Conservation (phyloP, 2,329 filamentous ascomycete genomes). For the Beauveria sp. region DNA sequence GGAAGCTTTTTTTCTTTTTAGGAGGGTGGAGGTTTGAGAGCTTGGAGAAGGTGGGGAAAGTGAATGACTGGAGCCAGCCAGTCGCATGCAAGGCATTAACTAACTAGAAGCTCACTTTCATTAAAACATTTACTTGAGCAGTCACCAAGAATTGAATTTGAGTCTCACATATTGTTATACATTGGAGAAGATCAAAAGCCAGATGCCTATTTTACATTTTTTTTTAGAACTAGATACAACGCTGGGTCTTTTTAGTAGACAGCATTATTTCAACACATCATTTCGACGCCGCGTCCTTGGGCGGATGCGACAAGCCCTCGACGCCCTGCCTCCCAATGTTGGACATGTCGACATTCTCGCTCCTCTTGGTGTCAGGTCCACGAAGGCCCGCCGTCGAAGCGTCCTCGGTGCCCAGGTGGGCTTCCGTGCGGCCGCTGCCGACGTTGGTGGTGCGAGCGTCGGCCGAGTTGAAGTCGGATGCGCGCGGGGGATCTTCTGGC, state of each 20-base stretch:
- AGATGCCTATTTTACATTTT: background rate
- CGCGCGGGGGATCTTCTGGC: slow-evolving; percentile 66
- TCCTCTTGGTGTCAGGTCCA: slow-evolving; percentile 48
- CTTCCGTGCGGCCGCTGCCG: slow-evolving; percentile 51
- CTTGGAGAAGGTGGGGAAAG: background rate
- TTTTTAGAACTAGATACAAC: background rate
- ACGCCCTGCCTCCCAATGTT: slow-evolving; percentile 56
- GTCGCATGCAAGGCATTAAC: background rate
- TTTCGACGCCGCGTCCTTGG: slow-evolving; percentile 8
- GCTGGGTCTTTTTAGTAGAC: background rate
- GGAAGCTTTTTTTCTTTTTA: background rate
- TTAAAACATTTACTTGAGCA: too few relatives aligned
- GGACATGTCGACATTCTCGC: slow-evolving; percentile 47
- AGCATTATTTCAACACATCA: background rate
- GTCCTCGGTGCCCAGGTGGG: slow-evolving; percentile 43
- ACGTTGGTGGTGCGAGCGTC: slow-evolving; percentile 64
- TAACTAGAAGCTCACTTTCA: background rate
- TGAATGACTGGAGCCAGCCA: background rate
- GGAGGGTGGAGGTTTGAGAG: background rate
- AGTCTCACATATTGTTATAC: too few relatives aligned
- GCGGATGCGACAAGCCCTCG: slow-evolving; percentile 37
- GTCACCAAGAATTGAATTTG: too few relatives aligned
- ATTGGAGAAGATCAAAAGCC: background rate
- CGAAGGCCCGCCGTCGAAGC: slow-evolving; percentile 46
- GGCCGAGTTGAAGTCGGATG: slow-evolving; percentile 71